Evolutionary conservation across 169 alveolate species (phyloP).

Genomic region (Besnoitia besnoiti): DNA sequence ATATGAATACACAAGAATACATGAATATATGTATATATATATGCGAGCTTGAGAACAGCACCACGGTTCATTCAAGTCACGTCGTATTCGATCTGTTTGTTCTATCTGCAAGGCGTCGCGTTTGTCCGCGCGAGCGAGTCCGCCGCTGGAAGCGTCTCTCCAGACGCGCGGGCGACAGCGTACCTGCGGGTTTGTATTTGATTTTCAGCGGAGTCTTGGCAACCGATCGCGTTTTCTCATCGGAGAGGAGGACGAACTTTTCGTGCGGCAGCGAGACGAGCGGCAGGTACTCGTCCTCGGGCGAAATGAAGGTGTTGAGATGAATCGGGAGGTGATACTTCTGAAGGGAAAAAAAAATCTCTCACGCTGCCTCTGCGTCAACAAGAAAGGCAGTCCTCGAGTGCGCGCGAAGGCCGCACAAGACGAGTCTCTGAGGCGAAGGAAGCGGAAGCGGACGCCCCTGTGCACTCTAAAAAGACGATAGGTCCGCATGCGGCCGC

Average conservation of each 20-base stretch:
- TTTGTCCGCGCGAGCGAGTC: not conserved
- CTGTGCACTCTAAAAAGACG: no score
- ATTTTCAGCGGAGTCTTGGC: not conserved
- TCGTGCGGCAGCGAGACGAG: conserved; percentile 16
- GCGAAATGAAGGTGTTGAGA: not conserved
- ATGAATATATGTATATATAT: not conserved
- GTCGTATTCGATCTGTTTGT: not conserved
- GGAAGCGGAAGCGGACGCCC: no score
- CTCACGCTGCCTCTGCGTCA: not conserved
- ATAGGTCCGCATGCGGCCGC: no score
- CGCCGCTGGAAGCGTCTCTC: not conserved
- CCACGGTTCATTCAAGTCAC: not conserved
- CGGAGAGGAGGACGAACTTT: not conserved
- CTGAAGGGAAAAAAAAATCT: not conserved
- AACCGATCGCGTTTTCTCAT: not conserved
- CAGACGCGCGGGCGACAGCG: not conserved
- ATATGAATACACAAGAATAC: not conserved
- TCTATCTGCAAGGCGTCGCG: not conserved
- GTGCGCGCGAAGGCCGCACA: no score
- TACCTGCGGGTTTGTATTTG: not conserved
- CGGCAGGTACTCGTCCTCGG: conserved; percentile 22
- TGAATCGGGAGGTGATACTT: not conserved
- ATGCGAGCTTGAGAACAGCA: not conserved
- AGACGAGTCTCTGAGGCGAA: no score
- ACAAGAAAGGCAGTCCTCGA: no score